A percentile compares a stretch with the other conserved stretches of the same genome.
Conservation (phyloP, 352 stramenopile genomes). For the Phytophthora pistaciae region DNA sequence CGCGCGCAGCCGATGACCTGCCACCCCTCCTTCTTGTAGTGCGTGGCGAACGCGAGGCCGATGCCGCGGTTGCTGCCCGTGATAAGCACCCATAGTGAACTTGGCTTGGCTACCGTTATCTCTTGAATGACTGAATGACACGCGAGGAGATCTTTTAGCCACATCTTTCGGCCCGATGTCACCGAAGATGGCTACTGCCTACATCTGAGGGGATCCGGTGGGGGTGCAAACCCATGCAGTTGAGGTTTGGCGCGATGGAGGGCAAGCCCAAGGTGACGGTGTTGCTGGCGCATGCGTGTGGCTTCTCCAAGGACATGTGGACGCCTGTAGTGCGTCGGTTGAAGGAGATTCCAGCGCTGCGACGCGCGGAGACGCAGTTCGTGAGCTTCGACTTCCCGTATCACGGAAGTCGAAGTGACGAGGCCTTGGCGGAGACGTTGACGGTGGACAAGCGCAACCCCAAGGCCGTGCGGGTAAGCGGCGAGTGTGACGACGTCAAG, state of each 20-base stretch:
- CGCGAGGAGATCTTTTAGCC: slow-evolving; percentile 1
- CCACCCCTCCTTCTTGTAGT: slow-evolving; percentile 40
- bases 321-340: slow-evolving; percentile 39
- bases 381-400: slow-evolving; percentile 48
- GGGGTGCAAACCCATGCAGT: background rate
- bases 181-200: background rate
- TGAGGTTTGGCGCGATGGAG: slow-evolving; percentile 9
- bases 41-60: slow-evolving; percentile 36
- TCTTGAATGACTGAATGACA: background rate
- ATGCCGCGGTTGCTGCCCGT: slow-evolving; percentile 42
- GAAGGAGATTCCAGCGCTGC: slow-evolving; percentile 20
- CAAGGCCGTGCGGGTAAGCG: slow-evolving; percentile 22
- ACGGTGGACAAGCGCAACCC: slow-evolving; percentile 22
- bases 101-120: too few relatives aligned
- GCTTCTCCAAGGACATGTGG: slow-evolving; percentile 58
- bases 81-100: slow-evolving; percentile 37
- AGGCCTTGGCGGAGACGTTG: slow-evolving; percentile 23
- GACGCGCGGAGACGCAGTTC: slow-evolving; percentile 32
- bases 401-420: slow-evolving; percentile 38
- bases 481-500: slow-evolving; percentile 23
- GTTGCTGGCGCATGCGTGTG: slow-evolving; percentile 47
- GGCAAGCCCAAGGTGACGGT: slow-evolving; percentile 29
- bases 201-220: background rate
- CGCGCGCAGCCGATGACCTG: slow-evolving; percentile 42
- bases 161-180: background rate